Conservation (phyloP, 257 asterid genomes). For the Solanum peruvianum region DNA sequence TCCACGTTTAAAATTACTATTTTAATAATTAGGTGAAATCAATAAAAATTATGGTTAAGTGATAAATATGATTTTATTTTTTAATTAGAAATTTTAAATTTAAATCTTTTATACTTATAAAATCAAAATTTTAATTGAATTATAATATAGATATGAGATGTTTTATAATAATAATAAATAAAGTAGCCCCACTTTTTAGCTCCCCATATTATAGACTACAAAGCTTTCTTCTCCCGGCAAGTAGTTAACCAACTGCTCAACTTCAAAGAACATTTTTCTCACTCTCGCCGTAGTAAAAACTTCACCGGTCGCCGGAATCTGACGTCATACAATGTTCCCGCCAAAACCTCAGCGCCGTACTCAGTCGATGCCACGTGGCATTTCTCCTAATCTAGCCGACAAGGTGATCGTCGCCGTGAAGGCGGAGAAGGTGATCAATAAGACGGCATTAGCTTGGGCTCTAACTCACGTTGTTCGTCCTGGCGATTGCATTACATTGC, state of each 20-base stretch:
- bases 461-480: constrained; percentile 64
- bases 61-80: too few species aligned
- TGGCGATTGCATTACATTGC: constrained; percentile 60
- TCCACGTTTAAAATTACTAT: background rate
- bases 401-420: constrained; percentile 72
- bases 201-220: background rate
- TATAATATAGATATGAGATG: background rate
- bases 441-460: constrained; percentile 70
- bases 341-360: constrained; percentile 16
- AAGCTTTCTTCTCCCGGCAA: background rate
- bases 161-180: too few species aligned
- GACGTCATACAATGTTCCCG: constrained; percentile 37
- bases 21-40: background rate
- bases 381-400: constrained; percentile 11
- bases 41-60: too few species aligned
- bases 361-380: constrained; percentile 11
- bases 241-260: constrained; percentile 2
- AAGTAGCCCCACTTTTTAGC: background rate
- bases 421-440: constrained; percentile 60
- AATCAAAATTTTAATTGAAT: background rate
- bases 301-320: background rate
- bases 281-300: background rate
- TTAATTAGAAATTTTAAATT: too few species aligned
- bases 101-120: background rate
- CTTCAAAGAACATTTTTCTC: background rate